Conservation (phyloP, 495 filamentous ascomycete genomes). For the Xylaria curta region DNA sequence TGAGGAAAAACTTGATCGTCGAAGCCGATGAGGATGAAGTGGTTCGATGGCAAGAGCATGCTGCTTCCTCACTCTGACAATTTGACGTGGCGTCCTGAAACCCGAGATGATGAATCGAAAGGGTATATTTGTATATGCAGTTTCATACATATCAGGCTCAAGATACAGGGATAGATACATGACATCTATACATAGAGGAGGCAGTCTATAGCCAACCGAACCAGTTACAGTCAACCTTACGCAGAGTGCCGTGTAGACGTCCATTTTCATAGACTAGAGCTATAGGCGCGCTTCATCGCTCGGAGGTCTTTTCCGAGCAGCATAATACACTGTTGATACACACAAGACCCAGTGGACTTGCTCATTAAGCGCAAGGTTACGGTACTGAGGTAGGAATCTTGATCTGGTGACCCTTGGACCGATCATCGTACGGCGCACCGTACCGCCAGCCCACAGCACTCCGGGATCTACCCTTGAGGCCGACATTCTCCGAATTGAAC, state of each 20-base stretch:
- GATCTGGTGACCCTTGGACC: conserved; percentile 48
- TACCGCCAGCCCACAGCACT: conserved; percentile 66
- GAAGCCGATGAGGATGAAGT: conserved; percentile 38
- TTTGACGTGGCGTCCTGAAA: neutral
- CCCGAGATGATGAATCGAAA: conserved; percentile 12
- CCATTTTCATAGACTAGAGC: conserved; percentile 19
- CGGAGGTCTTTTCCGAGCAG: conserved; percentile 12
- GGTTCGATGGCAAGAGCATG: conserved; percentile 42
- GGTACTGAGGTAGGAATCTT: conserved; percentile 56
- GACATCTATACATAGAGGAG: conserved; percentile 35
- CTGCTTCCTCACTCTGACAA: conserved; percentile 30
- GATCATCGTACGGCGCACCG: conserved; percentile 57
- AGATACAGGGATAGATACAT: conserved; percentile 18
- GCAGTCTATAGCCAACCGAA: conserved; percentile 21
- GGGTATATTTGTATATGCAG: conserved; percentile 34
- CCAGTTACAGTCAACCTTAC: neutral
- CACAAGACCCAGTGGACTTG: conserved; percentile 9
- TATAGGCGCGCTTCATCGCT: conserved; percentile 5
- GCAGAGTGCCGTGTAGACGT: neutral
- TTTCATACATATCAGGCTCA: conserved; percentile 22
- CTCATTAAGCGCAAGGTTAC: conserved; percentile 21
- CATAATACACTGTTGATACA: conserved; percentile 35
- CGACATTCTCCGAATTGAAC: conserved; percentile 54
- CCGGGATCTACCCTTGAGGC: conserved; percentile 55
- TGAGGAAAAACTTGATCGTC: conserved; percentile 57